Conservation (phyloP, 1,284 basidiomycete genomes). For the Cronartium quercuum region DNA sequence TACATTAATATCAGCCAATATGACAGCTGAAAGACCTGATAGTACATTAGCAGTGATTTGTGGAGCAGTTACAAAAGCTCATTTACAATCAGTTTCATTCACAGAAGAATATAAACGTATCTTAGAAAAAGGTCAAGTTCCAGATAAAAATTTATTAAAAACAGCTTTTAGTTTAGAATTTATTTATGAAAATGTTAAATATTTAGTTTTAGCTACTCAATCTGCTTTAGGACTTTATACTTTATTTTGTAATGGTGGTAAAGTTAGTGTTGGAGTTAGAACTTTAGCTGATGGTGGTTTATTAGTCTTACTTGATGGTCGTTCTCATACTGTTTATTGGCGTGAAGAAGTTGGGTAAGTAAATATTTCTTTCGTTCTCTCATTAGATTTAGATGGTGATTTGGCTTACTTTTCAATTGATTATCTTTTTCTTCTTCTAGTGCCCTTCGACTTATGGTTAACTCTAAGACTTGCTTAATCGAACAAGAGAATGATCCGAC, state of each 20-base stretch:
- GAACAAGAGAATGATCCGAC: constrained; percentile 99
- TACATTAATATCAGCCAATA: constrained; percentile 85
- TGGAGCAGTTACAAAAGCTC: constrained; percentile 93
- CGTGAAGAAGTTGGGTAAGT: constrained; percentile 77
- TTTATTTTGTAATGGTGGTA: constrained; percentile 89
- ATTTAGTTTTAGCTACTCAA: constrained; percentile 90
- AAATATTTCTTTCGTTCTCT: constrained; percentile 45
- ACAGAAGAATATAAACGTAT: constrained; percentile 90
- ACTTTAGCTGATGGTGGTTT: constrained; percentile 92
- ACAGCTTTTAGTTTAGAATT: constrained; percentile 90
- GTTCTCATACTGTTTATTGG: constrained; percentile 97
- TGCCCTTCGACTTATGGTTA: constrained; percentile 39
- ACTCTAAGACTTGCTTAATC: constrained; percentile 89
- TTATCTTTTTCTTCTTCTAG: not conserved
- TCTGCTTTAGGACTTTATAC: constrained; percentile 84
- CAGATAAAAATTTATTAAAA: constrained; percentile 86
- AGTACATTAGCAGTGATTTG: constrained; percentile 86
- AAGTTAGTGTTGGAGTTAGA: constrained; percentile 80
- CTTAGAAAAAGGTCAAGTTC: constrained; percentile 96
- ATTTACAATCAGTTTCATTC: constrained; percentile 80
- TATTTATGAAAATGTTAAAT: constrained; percentile 92
- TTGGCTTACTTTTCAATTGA: not conserved
- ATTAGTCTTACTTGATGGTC: constrained; percentile 81
- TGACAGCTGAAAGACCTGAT: constrained; percentile 95
- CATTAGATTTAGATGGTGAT: constrained; percentile 86